A percentile compares a stretch with the other conserved stretches of the same genome.
These are phyloP conservation scores for Galerina marginata DNA, from an alignment of 768 basidiomycete species.

Conservation along the genomic window DNA sequence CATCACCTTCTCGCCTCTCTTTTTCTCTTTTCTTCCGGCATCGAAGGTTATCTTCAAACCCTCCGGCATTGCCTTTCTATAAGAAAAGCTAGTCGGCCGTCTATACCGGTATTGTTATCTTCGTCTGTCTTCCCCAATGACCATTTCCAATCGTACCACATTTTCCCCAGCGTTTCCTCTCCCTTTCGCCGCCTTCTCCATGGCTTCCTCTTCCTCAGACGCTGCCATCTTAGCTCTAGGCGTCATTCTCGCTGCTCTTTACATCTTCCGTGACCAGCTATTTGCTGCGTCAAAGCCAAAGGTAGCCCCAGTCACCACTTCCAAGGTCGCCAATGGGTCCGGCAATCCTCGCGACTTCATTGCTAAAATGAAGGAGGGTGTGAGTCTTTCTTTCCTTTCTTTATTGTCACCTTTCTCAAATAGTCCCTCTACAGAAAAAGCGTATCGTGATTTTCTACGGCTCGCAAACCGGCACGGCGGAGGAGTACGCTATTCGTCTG, in stretches of 20 bases:
- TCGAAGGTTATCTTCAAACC: slow-evolving; percentile 14
- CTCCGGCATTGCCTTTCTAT: slow-evolving; percentile 19
- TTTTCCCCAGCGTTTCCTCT: slow-evolving; percentile 45
- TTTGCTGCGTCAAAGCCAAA: slow-evolving; percentile 74
- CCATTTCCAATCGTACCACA: slow-evolving; percentile 42
- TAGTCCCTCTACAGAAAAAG: slow-evolving; percentile 72
- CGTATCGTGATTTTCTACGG: slow-evolving; percentile 97
- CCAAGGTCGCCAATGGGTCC: slow-evolving; percentile 64
- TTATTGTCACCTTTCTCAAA: slow-evolving; percentile 13
- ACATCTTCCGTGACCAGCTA: slow-evolving; percentile 84
- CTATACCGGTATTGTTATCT: slow-evolving; percentile 32
- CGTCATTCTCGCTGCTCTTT: slow-evolving; percentile 74
- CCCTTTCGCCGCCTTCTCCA: slow-evolving; percentile 50
- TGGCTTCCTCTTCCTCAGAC: slow-evolving; percentile 72
- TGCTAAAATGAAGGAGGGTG: slow-evolving; percentile 91
- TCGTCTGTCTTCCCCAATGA: slow-evolving; percentile 30
- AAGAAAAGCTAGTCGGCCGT: slow-evolving; percentile 27
- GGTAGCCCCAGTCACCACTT: slow-evolving; percentile 45
- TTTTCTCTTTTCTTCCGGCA: slow-evolving; percentile 19
- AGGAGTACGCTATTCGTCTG: slow-evolving; percentile 96
- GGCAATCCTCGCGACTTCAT: slow-evolving; percentile 95
- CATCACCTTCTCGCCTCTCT: slow-evolving; percentile 25
- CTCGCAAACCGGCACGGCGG: slow-evolving; percentile 97
- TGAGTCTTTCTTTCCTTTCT: slow-evolving; percentile 46
- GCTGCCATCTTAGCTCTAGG: slow-evolving; percentile 74